These are phyloP conservation scores for Diaporthe aspalathi DNA, from an alignment of 2,329 filamentous ascomycete species.

Conservation along the genomic window DNA sequence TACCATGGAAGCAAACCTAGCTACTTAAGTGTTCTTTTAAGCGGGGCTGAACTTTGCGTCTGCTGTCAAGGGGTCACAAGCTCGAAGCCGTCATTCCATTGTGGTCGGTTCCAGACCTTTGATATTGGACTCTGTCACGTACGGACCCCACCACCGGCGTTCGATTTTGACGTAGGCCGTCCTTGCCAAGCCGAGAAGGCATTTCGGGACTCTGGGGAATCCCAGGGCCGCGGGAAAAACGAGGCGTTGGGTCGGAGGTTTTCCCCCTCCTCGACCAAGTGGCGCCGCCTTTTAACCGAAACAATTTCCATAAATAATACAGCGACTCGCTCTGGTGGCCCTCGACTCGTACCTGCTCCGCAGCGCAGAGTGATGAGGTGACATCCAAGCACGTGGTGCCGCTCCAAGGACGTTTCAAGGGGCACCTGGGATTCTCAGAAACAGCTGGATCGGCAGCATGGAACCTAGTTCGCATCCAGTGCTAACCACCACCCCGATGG, in stretches of 20 bases:
- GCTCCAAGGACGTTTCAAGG: constrained; percentile 29
- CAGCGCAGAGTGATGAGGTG: constrained; percentile 21
- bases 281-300: constrained; percentile 8
- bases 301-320: constrained; percentile 26
- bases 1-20: not conserved
- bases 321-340: constrained; percentile 11
- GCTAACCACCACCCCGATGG: not conserved
- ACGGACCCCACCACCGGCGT: constrained; percentile 9
- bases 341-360: constrained; percentile 21
- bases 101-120: constrained; percentile 8
- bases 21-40: constrained; percentile 11
- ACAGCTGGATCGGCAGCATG: constrained; percentile 24
- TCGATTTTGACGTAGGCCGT: constrained; percentile 8
- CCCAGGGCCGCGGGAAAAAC: constrained; percentile 9
- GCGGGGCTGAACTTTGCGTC: constrained; percentile 16
- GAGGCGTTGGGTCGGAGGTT: constrained; percentile 15
- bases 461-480: constrained; percentile 7
- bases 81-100: constrained; percentile 7
- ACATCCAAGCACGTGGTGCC: constrained; percentile 29
- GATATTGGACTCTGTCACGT: not conserved
- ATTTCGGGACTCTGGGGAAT: constrained; percentile 20
- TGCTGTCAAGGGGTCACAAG: constrained; percentile 6
- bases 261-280: constrained; percentile 7
- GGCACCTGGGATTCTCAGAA: constrained; percentile 14
- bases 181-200: constrained; percentile 5